Evolutionary conservation across 805 yeast species (phyloP).

Genomic region (Hyphopichia homilentoma): DNA sequence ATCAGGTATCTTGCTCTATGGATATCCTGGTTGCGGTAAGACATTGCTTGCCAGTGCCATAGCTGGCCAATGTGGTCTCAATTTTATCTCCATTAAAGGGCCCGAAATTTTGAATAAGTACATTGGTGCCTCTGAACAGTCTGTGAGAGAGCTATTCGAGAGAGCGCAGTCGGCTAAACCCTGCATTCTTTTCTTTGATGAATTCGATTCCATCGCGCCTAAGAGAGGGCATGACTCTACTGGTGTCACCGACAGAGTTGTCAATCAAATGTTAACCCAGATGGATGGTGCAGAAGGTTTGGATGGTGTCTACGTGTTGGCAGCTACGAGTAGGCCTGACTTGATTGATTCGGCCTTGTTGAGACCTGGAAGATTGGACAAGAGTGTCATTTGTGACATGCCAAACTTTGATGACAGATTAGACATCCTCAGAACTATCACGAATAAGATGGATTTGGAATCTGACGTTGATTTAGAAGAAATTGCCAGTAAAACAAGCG

Average conservation of each 20-base stretch:
- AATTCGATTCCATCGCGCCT: slow-evolving; percentile 95
- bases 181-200: slow-evolving; percentile 89
- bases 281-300: slow-evolving; percentile 99
- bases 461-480: slow-evolving; percentile 47
- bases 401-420: slow-evolving; percentile 68
- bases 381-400: slow-evolving; percentile 84
- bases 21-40: slow-evolving; percentile 98
- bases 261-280: slow-evolving; percentile 93
- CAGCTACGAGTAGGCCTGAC: slow-evolving; percentile 96
- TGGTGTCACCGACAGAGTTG: slow-evolving; percentile 96
- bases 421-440: slow-evolving; percentile 63
- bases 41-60: slow-evolving; percentile 90
- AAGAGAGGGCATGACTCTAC: slow-evolving; percentile 97
- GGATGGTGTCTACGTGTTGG: slow-evolving; percentile 93
- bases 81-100: slow-evolving; percentile 90
- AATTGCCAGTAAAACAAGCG: slow-evolving; percentile 60
- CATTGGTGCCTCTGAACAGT: slow-evolving; percentile 96
- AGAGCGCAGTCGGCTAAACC: slow-evolving; percentile 95
- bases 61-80: slow-evolving; percentile 89
- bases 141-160: slow-evolving; percentile 88
- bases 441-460: slow-evolving; percentile 56
- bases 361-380: slow-evolving; percentile 95
- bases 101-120: slow-evolving; percentile 94
- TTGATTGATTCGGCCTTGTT: slow-evolving; percentile 90
- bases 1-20: slow-evolving; percentile 87